Conservation (phyloP, 768 basidiomycete species). For the Boletellus ananiceps region DNA sequence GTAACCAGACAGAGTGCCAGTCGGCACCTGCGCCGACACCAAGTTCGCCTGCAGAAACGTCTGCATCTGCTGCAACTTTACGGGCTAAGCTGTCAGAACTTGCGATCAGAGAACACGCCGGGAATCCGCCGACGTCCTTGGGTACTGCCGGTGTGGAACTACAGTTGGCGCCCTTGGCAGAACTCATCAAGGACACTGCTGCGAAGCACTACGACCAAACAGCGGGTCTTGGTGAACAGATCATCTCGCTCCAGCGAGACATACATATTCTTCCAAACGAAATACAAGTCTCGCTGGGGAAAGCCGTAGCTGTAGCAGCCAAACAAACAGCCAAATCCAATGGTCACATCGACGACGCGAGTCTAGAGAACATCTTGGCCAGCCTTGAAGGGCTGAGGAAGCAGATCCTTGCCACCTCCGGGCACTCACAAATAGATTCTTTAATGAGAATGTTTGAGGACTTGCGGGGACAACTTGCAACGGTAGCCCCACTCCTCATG, state of each 20-base stretch:
- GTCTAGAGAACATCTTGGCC: constrained; percentile 6
- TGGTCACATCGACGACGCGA: neutral
- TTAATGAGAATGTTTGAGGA: constrained; percentile 36
- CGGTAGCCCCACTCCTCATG: constrained; percentile 35
- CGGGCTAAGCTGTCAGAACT: constrained; percentile 19
- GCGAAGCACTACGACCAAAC: constrained; percentile 35
- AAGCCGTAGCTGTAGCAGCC: neutral
- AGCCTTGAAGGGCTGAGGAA: constrained; percentile 19
- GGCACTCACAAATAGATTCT: constrained; percentile 12
- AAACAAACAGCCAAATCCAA: constrained; percentile 2
- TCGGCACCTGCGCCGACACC: constrained; percentile 2
- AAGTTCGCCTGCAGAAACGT: constrained; percentile 6
- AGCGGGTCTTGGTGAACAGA: constrained; percentile 30
- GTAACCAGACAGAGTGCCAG: neutral
- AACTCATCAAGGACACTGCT: constrained; percentile 33
- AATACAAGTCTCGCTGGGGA: constrained; percentile 15
- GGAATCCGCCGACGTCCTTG: constrained; percentile 12
- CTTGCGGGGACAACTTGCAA: constrained; percentile 37
- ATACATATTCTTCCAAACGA: constrained; percentile 28
- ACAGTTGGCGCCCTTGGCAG: constrained; percentile 25
- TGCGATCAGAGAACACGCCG: constrained; percentile 16
- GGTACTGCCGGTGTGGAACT: constrained; percentile 11
- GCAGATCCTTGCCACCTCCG: constrained; percentile 7
- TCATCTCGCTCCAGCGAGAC: constrained; percentile 31
- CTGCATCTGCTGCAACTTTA: constrained; percentile 2